These are phyloP conservation scores for Epichloe gansuensis DNA, from an alignment of 2,329 filamentous ascomycete species.

Conservation along the genomic window DNA sequence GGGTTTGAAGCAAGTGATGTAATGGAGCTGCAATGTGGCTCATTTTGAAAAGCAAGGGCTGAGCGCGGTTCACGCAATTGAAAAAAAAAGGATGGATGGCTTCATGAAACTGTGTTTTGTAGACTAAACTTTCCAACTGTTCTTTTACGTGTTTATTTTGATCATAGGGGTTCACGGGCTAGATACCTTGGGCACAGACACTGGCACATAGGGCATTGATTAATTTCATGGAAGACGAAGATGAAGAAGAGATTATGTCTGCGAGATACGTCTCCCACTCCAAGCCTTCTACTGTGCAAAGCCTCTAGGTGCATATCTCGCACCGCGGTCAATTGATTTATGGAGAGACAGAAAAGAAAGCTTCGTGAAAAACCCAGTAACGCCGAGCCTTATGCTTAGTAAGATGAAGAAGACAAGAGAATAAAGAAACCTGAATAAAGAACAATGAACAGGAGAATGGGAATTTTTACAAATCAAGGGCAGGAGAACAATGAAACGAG, in stretches of 20 bases:
- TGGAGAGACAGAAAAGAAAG: background rate
- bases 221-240: slow-evolving; percentile 13
- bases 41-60: background rate
- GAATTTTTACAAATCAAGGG: background rate
- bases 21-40: slow-evolving; percentile 33
- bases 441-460: background rate
- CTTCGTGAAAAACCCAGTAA: slow-evolving; percentile 16
- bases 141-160: background rate
- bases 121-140: background rate
- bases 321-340: too few species aligned
- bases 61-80: background rate
- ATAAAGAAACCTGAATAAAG: background rate
- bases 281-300: background rate
- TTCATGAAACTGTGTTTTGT: background rate
- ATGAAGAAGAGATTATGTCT: slow-evolving; percentile 5
- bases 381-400: slow-evolving; percentile 28
- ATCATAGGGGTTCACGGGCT: slow-evolving; percentile 9
- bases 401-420: slow-evolving; percentile 9
- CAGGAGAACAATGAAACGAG: background rate
- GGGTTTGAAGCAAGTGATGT: slow-evolving; percentile 50
- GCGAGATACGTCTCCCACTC: background rate
- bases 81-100: background rate
- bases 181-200: slow-evolving; percentile 17
- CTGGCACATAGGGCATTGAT: background rate
- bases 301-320: too few species aligned